Evolutionary conservation across 2,329 filamentous ascomycete species (phyloP), one percentile per base, ranked within the genome.

Genomic region (Knufia petricola): DNA sequence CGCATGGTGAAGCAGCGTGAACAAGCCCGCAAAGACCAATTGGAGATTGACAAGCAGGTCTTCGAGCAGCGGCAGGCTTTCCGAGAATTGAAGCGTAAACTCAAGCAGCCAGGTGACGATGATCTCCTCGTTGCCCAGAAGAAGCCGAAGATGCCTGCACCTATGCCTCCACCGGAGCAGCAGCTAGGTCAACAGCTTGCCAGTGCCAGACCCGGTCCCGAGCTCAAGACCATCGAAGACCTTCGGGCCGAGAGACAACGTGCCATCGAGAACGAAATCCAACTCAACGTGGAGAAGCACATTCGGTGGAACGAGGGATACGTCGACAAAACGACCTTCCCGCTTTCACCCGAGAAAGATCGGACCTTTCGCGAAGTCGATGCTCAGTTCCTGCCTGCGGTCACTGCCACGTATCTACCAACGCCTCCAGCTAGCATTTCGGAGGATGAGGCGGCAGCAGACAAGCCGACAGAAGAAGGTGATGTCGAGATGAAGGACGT

Each of bases 81-180:
- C 58, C 94, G 94, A 73, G 82, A 90, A 57, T 82, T 85, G 66
- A 96, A 96, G 75, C 75, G 86, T 62, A 85, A 85, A 61, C 78
- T 95, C 55, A 82, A 84, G 59, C 90, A 96, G 73, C 94, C 92
- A 69, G 82, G 81, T 58, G 86, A 94, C 61, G 92, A 96, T 61
- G 90, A 96, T 60, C 88, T 95, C 64, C 77, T 95, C 61, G 82
- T 95, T 70, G 94, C 94, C 69, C 86, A 92, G 66, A 94, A 92
- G 79, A 86, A 90, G 73, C 66, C 77, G 63, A 52, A 49, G 20
- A 13, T 34, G 45, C 26, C 45, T 32, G 6, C 26, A 28, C 38
- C 39, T 65, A 43, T 59, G 63, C 30, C 60, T 60, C 26, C 65
- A 69, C 70, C 83, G 57, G 68, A 75, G 49, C 70, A 77, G 59